Conservation (phyloP, 345 rosid species). For the Sisymbrium irio region DNA sequence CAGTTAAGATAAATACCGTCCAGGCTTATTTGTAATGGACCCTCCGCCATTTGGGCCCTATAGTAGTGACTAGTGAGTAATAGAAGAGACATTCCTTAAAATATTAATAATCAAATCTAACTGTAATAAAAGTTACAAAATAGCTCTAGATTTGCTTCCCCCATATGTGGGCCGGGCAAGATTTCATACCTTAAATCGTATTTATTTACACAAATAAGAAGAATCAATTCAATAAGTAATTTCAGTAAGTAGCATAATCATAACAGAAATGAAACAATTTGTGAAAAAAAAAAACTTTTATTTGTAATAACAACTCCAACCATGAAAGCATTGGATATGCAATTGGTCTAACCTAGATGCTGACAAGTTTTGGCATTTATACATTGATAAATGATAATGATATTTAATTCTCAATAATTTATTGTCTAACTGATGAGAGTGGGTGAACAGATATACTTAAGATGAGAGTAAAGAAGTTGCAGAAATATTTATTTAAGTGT, state of each 20-base stretch:
- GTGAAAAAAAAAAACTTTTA: too few relatives aligned
- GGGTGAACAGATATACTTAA: slow-evolving; percentile 11
- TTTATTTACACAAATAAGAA: background rate
- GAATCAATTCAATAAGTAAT: background rate
- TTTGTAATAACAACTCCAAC: too few relatives aligned
- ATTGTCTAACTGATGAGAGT: slow-evolving; percentile 1
- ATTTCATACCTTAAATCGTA: background rate
- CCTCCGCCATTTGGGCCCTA: background rate
- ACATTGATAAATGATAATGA: slow-evolving; percentile 11
- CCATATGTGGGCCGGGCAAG: background rate
- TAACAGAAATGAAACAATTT: background rate
- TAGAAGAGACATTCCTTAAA: background rate
- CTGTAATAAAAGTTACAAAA: background rate
- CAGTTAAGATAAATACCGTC: background rate
- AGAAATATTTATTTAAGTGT: background rate
- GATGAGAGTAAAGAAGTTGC: background rate
- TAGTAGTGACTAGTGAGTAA: background rate
- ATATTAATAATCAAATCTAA: background rate
- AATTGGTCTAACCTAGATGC: slow-evolving; percentile 17
- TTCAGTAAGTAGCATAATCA: background rate
- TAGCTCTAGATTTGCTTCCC: background rate
- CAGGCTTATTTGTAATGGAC: background rate
- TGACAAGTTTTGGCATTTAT: slow-evolving; percentile 32
- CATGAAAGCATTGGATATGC: background rate
- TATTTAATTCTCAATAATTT: slow-evolving; percentile 1